Base-by-base conservation (phyloP, 805 yeast species). In the Cephaloascus fragrans region DNA sequence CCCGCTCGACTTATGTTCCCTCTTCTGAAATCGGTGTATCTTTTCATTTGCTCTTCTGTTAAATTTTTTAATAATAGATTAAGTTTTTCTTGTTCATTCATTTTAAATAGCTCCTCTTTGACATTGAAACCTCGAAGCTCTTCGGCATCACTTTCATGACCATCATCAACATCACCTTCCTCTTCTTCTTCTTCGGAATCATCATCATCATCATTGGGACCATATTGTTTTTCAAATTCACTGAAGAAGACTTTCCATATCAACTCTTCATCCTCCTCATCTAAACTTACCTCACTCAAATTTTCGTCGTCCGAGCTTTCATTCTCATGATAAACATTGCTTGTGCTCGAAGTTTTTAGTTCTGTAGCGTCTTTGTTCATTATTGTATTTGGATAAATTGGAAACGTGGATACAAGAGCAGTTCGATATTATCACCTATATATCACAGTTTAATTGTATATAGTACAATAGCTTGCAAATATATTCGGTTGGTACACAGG, bases 11-110 rank as follows among this genome's bases (percentile, higher is more conserved):
- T 67, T 10, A 66, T 53, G 33, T 82, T 77, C 32, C 95, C 80
- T 47, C 97, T 68, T 46, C 96, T 71, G 58, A 79, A 88, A 18
- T 83, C 83, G 55, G 88, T 96, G 57, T 87, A 90, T 38, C 96
- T 61, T 41, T 80, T 79, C 79, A 84, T 80, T 53, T 90, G 97
- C 20, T 79, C 84, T n/a, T 74, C 75, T 46, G 83, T 82, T 55
- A 90, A 75, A 45, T 79, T 76, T 17, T 85, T 75, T 42, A 88
- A 72, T 45, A 89, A 64, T 19, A 87, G 51, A 39, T 78, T 66
- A 40, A 75, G 69, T 41, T 71, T 66, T 33, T 82, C 85, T 44
- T 78, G 81, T 39, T 75, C 69, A 18, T 56, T 62, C 39, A 62
- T 41, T 31, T 67, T 66, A 37, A 49, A 54, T 26, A 67, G 47